A percentile compares a stretch with the other conserved stretches of the same genome.
phyloP scores from a whole-genome alignment of 2,329 filamentous ascomycete genomes.

The Cercospora zeina region DNA sequence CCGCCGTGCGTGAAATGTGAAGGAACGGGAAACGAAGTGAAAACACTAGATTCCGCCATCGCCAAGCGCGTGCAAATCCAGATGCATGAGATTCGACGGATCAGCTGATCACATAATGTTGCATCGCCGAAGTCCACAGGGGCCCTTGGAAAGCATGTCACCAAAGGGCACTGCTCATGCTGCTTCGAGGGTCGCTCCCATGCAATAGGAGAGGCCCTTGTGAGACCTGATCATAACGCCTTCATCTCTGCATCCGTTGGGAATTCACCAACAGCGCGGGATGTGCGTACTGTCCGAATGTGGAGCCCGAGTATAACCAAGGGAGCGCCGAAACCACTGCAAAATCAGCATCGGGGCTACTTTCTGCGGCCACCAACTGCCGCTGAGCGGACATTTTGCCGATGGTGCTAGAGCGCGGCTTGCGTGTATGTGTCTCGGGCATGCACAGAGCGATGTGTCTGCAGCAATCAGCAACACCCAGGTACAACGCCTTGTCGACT shows the following conservation, averaged over 20 bases:
- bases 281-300: neutral
- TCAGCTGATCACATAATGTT: neutral
- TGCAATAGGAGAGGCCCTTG: neutral
- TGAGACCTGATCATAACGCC: neutral
- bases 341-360: neutral
- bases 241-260: neutral
- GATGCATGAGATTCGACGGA: neutral
- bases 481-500: neutral
- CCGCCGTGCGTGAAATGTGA: neutral
- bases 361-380: neutral
- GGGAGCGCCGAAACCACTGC: neutral
- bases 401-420: neutral
- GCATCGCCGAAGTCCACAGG: neutral
- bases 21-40: neutral
- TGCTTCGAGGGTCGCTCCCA: neutral
- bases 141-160: neutral
- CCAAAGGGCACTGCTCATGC: neutral
- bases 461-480: neutral
- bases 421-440: neutral
- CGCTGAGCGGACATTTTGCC: neutral
- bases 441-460: neutral
- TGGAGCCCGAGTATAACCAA: neutral
- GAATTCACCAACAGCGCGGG: neutral
- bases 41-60: neutral
- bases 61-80: neutral